These are phyloP conservation scores for Pythium sp. DNA, from an alignment of 352 stramenopile genomes.

Conservation along the genomic window DNA sequence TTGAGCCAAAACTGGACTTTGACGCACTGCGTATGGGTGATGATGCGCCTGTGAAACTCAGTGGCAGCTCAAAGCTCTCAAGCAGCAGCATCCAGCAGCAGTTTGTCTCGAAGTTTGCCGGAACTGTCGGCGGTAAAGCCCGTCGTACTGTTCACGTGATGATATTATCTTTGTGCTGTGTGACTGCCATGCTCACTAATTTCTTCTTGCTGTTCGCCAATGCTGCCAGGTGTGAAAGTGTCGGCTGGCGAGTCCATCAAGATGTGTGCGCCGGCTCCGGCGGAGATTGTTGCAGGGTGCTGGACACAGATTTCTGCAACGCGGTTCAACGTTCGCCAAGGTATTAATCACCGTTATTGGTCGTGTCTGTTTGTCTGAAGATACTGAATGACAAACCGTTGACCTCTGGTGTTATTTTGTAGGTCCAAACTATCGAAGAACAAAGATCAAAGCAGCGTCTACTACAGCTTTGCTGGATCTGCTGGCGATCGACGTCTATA, in stretches of 20 bases:
- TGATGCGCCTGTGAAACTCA: slow-evolving; percentile 2
- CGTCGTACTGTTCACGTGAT: not conserved
- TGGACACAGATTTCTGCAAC: slow-evolving; percentile 69
- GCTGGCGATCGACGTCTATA: slow-evolving; percentile 71
- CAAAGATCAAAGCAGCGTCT: slow-evolving; percentile 66
- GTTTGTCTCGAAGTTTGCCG: slow-evolving; percentile 11
- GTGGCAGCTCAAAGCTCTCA: slow-evolving; percentile 7
- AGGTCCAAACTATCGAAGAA: slow-evolving; percentile 79
- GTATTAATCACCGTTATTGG: slow-evolving; percentile 15
- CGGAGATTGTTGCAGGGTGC: slow-evolving; percentile 36
- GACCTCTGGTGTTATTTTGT: not conserved
- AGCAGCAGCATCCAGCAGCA: slow-evolving; percentile 7
- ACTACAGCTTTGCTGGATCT: slow-evolving; percentile 53
- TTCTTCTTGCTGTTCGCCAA: not conserved
- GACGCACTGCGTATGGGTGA: not conserved
- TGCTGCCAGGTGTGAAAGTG: slow-evolving; percentile 29
- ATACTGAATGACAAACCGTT: not conserved
- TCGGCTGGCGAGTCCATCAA: slow-evolving; percentile 55
- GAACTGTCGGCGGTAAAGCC: slow-evolving; percentile 13
- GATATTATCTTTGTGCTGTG: not conserved
- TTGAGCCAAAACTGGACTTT: slow-evolving; percentile 9
- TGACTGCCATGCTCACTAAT: not conserved
- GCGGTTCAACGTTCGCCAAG: slow-evolving; percentile 81
- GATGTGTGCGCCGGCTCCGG: slow-evolving; percentile 37
- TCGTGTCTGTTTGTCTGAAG: not conserved